Evolutionary conservation across 78 protist species (phyloP).

Genomic region (Tieghemostelium lacteum): DNA sequence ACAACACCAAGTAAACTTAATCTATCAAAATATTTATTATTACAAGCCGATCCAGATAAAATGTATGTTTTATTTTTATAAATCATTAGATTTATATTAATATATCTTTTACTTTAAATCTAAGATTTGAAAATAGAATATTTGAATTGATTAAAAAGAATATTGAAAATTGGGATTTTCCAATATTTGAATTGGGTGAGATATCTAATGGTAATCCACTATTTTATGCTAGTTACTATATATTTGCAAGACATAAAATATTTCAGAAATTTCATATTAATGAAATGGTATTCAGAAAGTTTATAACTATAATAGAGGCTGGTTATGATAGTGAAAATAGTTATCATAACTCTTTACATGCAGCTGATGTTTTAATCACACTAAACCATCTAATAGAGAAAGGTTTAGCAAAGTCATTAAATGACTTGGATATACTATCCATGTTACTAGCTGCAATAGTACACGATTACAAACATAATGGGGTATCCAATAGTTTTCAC

Average conservation of each 20-base stretch:
- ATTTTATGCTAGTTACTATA: neutral
- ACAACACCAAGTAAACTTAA: neutral
- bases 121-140: no score
- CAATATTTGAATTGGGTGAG: conserved; percentile 13
- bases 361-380: conserved; percentile 74
- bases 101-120: no score
- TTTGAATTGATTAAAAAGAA: neutral
- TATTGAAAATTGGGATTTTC: conserved; percentile 49
- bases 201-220: conserved; percentile 38
- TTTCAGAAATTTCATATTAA: conserved; percentile 24
- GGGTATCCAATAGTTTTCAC: conserved; percentile 68
- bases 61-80: no score
- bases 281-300: neutral
- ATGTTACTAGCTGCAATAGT: conserved; percentile 73
- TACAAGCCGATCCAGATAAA: neutral
- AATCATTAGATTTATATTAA: no score
- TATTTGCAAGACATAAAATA: conserved; percentile 25
- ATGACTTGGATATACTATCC: conserved; percentile 23
- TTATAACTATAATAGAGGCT: conserved; percentile 26
- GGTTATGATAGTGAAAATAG: conserved; percentile 60
- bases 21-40: neutral
- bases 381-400: conserved; percentile 16
- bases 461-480: conserved; percentile 84
- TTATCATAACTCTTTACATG: conserved; percentile 86
- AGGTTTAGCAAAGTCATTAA: neutral